phyloP scores from a whole-genome alignment of 441 rosid genomes.

The Aleurites moluccanus region DNA sequence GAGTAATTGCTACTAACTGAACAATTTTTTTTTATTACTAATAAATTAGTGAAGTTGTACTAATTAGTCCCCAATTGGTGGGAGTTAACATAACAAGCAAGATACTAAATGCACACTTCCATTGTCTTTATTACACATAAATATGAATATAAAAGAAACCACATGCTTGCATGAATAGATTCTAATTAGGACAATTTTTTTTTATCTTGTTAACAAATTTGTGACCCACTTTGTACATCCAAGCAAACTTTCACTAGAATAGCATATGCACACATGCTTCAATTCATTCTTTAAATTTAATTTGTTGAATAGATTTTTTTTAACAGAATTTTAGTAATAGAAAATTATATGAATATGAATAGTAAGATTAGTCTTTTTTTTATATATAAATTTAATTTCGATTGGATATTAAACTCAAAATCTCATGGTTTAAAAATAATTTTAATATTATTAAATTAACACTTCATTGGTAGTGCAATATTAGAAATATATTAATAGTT shows the following conservation, averaged over 20 bases:
- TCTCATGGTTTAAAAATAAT: no score
- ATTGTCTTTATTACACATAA: background rate
- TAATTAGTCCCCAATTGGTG: background rate
- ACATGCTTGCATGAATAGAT: background rate
- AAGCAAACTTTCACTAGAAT: background rate
- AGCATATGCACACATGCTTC: background rate
- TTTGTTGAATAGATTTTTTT: background rate
- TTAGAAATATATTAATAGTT: no score
- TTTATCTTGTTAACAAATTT: background rate
- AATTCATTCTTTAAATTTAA: background rate
- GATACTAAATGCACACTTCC: background rate
- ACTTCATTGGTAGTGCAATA: no score
- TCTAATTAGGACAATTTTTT: background rate
- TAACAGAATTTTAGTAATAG: no score
- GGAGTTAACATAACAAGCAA: background rate
- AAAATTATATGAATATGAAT: no score
- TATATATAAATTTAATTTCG: no score
- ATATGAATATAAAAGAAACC: background rate
- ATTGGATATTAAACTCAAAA: no score
- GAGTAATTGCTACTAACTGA: no score
- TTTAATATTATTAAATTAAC: no score
- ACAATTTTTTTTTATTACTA: background rate
- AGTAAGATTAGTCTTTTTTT: no score
- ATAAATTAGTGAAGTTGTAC: constrained; percentile 12
- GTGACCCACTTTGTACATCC: background rate